Evolutionary conservation across 805 yeast genomes (phyloP).

Genomic region (Candida dajiaensis): DNA sequence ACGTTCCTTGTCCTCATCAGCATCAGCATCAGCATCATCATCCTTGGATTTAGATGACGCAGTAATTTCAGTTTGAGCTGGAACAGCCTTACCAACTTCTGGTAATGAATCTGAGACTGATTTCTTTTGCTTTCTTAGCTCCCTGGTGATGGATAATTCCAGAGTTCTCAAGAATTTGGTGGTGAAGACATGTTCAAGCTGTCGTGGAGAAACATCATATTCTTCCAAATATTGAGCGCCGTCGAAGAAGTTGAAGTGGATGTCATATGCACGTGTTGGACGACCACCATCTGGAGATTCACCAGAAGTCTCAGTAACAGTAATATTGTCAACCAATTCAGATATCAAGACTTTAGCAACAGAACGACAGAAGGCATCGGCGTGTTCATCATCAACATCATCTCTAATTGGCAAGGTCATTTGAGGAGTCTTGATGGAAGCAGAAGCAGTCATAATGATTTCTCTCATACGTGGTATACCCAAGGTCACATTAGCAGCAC

Average conservation of each 20-base stretch:
- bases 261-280: conserved; percentile 62
- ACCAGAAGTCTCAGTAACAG: conserved; percentile 86
- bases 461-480: conserved; percentile 99
- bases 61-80: conserved; percentile 44
- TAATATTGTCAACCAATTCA: conserved; percentile 80
- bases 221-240: conserved; percentile 74
- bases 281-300: conserved; percentile 35
- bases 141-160: conserved; percentile 71
- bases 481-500: conserved; percentile 98
- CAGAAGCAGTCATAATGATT: conserved; percentile 98
- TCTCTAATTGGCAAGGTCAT: conserved; percentile 85
- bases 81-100: conserved; percentile 65
- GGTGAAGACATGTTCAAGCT: conserved; percentile 65
- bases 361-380: conserved; percentile 89
- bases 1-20: conserved; percentile 54
- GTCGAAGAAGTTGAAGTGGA: conserved; percentile 71
- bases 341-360: conserved; percentile 80
- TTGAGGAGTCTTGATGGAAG: conserved; percentile 96
- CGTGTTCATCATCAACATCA: conserved; percentile 79
- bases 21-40: conserved; percentile 53
- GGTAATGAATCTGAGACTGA: conserved; percentile 44
- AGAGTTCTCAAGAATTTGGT: conserved; percentile 60
- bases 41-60: conserved; percentile 31
- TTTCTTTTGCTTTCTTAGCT: conserved; percentile 74
- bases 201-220: conserved; percentile 79